These are phyloP conservation scores for Fonsecaea erecta DNA, from an alignment of 2,329 filamentous ascomycete species.

Conservation along the genomic window DNA sequence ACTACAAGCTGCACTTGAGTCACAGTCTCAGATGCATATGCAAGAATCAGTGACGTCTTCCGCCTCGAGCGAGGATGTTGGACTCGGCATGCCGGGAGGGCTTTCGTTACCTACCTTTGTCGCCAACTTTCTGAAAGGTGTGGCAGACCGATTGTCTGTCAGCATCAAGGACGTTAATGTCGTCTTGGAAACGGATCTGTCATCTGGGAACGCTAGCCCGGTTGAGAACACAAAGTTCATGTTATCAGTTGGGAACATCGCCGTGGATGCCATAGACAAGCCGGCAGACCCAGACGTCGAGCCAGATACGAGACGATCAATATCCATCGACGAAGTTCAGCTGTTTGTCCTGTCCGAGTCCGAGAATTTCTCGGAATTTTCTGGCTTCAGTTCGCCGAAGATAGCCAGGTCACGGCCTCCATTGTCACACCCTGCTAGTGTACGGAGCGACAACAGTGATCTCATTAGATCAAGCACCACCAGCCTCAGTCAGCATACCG, in stretches of 20 bases:
- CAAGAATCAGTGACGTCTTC: slow-evolving; percentile 55
- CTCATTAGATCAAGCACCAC: slow-evolving; percentile 22
- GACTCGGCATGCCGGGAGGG: slow-evolving; percentile 58
- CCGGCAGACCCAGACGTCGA: not conserved
- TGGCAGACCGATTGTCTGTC: slow-evolving; percentile 62
- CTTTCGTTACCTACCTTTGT: slow-evolving; percentile 64
- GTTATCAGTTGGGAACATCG: slow-evolving; percentile 27
- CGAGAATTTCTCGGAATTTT: slow-evolving; percentile 34
- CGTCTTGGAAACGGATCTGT: slow-evolving; percentile 28
- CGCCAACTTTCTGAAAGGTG: slow-evolving; percentile 62
- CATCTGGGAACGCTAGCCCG: slow-evolving; percentile 8
- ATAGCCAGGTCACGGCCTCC: slow-evolving; percentile 26
- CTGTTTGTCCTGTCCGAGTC: slow-evolving; percentile 32
- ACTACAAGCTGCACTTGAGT: slow-evolving; percentile 61
- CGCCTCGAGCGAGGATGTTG: slow-evolving; percentile 56
- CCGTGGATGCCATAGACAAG: slow-evolving; percentile 21
- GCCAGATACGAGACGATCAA: slow-evolving; percentile 23
- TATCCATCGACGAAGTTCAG: slow-evolving; percentile 32
- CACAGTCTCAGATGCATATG: slow-evolving; percentile 54
- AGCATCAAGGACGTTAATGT: slow-evolving; percentile 54
- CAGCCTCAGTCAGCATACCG: slow-evolving; percentile 27
- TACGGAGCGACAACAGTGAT: slow-evolving; percentile 21
- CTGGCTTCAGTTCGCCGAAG: slow-evolving; percentile 33
- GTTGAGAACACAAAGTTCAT: slow-evolving; percentile 34
- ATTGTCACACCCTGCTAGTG: slow-evolving; percentile 20